These are phyloP conservation scores for Lepidium africanum DNA, from an alignment of 345 rosid genomes.

Conservation along the genomic window DNA sequence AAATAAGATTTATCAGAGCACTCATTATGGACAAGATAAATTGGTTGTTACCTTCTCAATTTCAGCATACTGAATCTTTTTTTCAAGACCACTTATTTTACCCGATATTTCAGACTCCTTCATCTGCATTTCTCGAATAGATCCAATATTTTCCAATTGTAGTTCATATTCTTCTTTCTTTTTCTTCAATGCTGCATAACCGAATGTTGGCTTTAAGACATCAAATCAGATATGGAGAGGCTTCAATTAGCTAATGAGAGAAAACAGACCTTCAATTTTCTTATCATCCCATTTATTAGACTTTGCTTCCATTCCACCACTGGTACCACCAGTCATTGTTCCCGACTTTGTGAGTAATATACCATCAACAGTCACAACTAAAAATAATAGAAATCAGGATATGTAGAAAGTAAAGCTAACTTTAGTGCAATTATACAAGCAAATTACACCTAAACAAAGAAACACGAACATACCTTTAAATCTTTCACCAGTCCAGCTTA, in stretches of 20 bases:
- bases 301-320: slow-evolving; percentile 98
- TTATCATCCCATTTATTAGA: slow-evolving; percentile 98
- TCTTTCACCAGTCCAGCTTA: slow-evolving; percentile 94
- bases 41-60: slow-evolving; percentile 71
- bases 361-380: slow-evolving; percentile 98
- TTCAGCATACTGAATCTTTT: slow-evolving; percentile 92
- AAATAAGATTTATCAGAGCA: background rate
- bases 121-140: slow-evolving; percentile 90
- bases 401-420: slow-evolving; percentile 2
- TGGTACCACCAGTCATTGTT: slow-evolving; percentile 99
- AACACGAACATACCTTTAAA: slow-evolving; percentile 53
- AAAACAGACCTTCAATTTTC: slow-evolving; percentile 68
- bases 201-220: slow-evolving; percentile 13
- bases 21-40: background rate
- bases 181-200: slow-evolving; percentile 56
- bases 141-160: slow-evolving; percentile 79
- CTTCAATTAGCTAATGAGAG: slow-evolving; percentile 13
- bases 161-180: slow-evolving; percentile 71
- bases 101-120: slow-evolving; percentile 92
- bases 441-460: slow-evolving; percentile 3
- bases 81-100: slow-evolving; percentile 89
- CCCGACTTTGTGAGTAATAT: slow-evolving; percentile 88
- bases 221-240: slow-evolving; percentile 9
- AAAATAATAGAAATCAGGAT: slow-evolving; percentile 19
- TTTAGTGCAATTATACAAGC: slow-evolving; percentile 4